Percentiles rank a stretch among this genome's conserved stretches.
Conservation (phyloP, 768 basidiomycete species). For the Mycena polygramma region DNA sequence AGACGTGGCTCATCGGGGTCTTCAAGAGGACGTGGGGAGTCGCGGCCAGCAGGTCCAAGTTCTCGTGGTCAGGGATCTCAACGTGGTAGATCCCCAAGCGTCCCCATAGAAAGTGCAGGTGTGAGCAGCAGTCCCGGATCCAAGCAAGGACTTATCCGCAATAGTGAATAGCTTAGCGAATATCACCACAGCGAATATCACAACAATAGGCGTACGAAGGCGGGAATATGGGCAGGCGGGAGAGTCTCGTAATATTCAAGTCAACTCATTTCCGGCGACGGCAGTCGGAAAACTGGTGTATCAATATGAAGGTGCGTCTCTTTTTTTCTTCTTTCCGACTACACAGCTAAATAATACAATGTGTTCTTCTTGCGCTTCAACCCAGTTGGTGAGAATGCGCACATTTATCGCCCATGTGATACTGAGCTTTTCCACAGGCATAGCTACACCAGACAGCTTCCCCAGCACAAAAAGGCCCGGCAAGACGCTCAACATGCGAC, state of each 20-base stretch:
- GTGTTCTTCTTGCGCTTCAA: too few species aligned
- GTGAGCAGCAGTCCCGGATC: neutral
- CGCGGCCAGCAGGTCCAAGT: neutral
- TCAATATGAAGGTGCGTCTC: conserved; percentile 75
- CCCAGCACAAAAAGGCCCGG: conserved; percentile 60
- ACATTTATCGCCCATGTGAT: too few species aligned
- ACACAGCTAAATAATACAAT: neutral
- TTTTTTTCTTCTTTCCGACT: neutral
- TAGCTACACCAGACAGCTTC: conserved; percentile 52
- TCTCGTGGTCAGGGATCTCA: neutral
- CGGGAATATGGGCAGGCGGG: conserved; percentile 69
- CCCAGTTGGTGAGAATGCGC: conserved; percentile 9
- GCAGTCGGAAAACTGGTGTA: conserved; percentile 68
- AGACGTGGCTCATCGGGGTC: neutral
- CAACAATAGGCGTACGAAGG: conserved; percentile 71
- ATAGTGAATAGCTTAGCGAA: conserved; percentile 26
- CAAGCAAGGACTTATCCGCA: too few species aligned
- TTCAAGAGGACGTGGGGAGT: neutral
- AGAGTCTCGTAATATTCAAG: conserved; percentile 46
- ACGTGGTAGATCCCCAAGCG: neutral
- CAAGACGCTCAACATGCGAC: conserved; percentile 58
- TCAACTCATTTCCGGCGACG: conserved; percentile 66
- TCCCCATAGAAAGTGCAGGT: neutral
- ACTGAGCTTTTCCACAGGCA: conserved; percentile 40
- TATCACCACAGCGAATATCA: conserved; percentile 51